Percentiles rank a stretch among this genome's conserved stretches.
These are phyloP conservation scores for Aureobasidium sp. DNA, from an alignment of 2,329 filamentous ascomycete genomes.

Conservation along the genomic window DNA sequence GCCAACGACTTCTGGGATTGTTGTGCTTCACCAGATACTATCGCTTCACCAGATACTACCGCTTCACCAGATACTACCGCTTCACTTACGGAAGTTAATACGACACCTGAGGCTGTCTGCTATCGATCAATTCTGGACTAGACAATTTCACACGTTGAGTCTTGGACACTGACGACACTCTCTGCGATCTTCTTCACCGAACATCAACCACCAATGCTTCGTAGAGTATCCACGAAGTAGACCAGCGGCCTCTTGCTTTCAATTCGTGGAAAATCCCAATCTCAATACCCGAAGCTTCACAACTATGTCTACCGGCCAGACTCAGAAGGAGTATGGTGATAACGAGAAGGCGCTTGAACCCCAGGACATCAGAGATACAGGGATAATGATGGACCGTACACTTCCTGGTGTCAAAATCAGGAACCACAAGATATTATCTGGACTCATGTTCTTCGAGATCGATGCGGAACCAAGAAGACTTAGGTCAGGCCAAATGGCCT, in stretches of 20 bases:
- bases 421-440: neutral
- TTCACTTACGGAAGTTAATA: neutral
- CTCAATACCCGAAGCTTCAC: neutral
- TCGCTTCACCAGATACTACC: too few relatives aligned
- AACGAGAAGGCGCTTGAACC: neutral
- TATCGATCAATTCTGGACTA: neutral
- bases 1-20: too few relatives aligned
- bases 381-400: neutral
- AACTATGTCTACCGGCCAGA: neutral
- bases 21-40: too few relatives aligned
- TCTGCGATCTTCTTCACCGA: neutral
- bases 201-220: neutral
- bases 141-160: neutral
- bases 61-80: neutral
- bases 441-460: neutral
- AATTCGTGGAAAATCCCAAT: neutral
- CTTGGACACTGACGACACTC: neutral
- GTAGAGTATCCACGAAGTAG: neutral
- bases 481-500: neutral
- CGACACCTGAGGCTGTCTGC: neutral
- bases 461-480: too few relatives aligned
- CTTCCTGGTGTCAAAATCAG: neutral
- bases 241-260: neutral
- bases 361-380: neutral
- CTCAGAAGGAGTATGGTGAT: neutral